Conservation (phyloP, 1,139 yeast species). For the Protomyces inundatus region DNA sequence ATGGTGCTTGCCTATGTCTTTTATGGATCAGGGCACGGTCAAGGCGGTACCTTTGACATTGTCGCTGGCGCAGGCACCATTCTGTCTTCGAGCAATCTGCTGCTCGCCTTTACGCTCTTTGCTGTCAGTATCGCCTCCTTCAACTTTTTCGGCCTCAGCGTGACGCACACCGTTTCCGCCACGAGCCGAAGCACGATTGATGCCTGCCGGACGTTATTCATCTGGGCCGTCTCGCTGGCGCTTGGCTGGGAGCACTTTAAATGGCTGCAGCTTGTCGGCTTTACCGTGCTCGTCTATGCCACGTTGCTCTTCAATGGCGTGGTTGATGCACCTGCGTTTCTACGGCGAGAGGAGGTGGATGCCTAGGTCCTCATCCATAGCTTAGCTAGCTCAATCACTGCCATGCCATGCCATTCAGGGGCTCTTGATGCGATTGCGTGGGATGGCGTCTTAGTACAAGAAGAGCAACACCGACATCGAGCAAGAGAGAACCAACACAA, state of each 20-base stretch:
- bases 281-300: constrained; percentile 60
- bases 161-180: constrained; percentile 63
- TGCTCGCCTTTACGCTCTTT: constrained; percentile 55
- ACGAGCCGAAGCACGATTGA: constrained; percentile 77
- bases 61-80: constrained; percentile 51
- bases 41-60: constrained; percentile 51
- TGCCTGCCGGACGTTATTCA: constrained; percentile 68
- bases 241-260: constrained; percentile 75
- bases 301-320: constrained; percentile 72
- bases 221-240: constrained; percentile 68
- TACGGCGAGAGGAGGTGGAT: not conserved
- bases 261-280: constrained; percentile 59
- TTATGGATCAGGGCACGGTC: constrained; percentile 45
- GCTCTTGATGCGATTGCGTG: too few species aligned
- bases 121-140: constrained; percentile 65
- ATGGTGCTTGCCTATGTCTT: constrained; percentile 47
- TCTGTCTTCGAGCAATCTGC: constrained; percentile 42
- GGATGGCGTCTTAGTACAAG: too few species aligned
- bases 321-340: constrained; percentile 36
- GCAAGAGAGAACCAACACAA: too few species aligned
- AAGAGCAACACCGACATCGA: too few species aligned
- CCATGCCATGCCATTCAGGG: too few species aligned
- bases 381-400: too few species aligned
- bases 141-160: constrained; percentile 68
- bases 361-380: too few species aligned